Evolutionary conservation across 176 grass and related monocot species (phyloP), one percentile per base, ranked within the genome.

Genomic region (Carex cristatella): DNA sequence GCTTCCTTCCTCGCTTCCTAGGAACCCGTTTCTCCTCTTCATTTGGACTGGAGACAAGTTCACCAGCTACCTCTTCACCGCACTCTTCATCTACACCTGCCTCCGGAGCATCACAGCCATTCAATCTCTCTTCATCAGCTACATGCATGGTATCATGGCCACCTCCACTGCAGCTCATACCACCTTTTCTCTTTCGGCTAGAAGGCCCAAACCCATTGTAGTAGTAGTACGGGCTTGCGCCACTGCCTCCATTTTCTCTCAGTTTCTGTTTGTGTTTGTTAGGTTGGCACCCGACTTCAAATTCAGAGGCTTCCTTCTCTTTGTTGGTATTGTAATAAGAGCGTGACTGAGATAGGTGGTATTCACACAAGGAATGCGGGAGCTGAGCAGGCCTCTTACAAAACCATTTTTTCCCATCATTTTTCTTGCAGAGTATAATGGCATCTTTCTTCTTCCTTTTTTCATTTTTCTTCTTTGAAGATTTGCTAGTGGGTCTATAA

Each of bases 1-100:
- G 81, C 40, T 83, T 83, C n/a, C 81, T 83, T 67, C 81, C 81
- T 67, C 81, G 61, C 63, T 83, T 83, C 62, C 48, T 83, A 66
- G 37, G 11, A 67, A 83, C 62, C 40, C 16, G 40, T 23, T 83
- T 83, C 61, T 30, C 81, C 60, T 53, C 81, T 16, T 62, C 60
- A 18, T 83, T 83, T 30, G 81, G 65, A 83, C 62, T 65, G 4
- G 62, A 83, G 62, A 53, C 62, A 32, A 83, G 61, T 46, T 10
- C 61, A 6, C 61, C 79, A 3, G 61, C 81, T 1, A 66, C 18
- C 61, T 66, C 81, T 51, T 69, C 81, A 14, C 69, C 19, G 2
- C 32, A 64, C 27, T 55, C 81, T 16, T 68, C 62, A 12, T 31
- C 81, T 55, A 65, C 13, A 51, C 12, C 81, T 6, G 44, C 63